phyloP scores from a whole-genome alignment of 2,329 filamentous ascomycete species.

The Metarhizium anisopliae region DNA sequence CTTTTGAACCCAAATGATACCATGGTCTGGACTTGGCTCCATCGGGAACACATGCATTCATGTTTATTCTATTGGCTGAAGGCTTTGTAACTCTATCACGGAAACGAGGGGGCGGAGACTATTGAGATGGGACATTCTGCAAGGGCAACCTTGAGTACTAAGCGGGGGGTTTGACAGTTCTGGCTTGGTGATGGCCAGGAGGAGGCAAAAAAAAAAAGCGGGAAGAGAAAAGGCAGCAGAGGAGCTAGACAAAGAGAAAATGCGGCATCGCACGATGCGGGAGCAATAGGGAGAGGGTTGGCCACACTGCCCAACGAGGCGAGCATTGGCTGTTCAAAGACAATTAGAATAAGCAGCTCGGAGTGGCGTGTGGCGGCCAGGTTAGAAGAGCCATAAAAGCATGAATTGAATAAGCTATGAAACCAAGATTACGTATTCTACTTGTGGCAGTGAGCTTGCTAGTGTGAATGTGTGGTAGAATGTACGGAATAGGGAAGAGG shows the following conservation, averaged over 20 bases:
- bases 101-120: background rate
- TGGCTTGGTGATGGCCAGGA: background rate
- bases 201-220: background rate
- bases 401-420: slow-evolving; percentile 1
- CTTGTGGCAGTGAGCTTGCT: background rate
- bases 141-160: slow-evolving; percentile 15
- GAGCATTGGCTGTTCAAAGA: background rate
- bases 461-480: background rate
- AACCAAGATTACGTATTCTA: background rate
- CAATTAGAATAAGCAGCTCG: background rate
- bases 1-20: slow-evolving; percentile 17
- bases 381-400: background rate
- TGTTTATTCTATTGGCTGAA: slow-evolving; percentile 6
- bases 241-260: background rate
- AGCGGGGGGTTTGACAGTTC: background rate
- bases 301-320: background rate
- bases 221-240: background rate
- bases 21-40: slow-evolving; percentile 15
- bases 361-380: background rate
- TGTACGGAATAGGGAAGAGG: too few relatives aligned
- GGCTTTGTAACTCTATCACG: slow-evolving; percentile 20
- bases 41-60: slow-evolving; percentile 6
- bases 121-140: slow-evolving; percentile 9
- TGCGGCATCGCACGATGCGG: background rate
- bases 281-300: background rate